Conservation (phyloP, 768 basidiomycete species). For the Suillus luteus region DNA sequence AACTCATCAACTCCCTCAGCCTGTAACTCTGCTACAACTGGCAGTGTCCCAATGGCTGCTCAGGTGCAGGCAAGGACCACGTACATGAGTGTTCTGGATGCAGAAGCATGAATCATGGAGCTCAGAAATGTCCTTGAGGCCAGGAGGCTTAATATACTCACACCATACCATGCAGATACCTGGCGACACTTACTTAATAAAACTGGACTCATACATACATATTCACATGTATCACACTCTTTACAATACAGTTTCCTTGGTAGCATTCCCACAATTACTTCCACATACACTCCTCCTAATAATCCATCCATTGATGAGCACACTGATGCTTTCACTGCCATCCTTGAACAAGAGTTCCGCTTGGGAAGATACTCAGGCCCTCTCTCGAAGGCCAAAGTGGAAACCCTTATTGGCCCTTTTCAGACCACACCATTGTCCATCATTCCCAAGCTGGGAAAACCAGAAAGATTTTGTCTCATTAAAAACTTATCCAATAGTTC, state of each 20-base stretch:
- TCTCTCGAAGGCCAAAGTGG: neutral
- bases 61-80: neutral
- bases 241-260: neutral
- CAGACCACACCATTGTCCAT: slow-evolving; percentile 23
- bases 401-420: slow-evolving; percentile 23
- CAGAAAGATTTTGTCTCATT: slow-evolving; percentile 34
- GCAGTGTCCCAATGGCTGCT: neutral
- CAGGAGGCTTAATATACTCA: neutral
- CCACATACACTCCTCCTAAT: no score
- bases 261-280: neutral
- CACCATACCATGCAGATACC: neutral
- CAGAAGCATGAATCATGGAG: slow-evolving; percentile 19
- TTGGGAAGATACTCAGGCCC: neutral
- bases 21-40: neutral
- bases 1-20: rapidly evolving
- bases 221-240: neutral
- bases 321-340: neutral
- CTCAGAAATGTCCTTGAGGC: slow-evolving; percentile 11
- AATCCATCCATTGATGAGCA: neutral
- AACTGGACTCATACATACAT: neutral
- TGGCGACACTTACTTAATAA: neutral
- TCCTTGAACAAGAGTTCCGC: neutral
- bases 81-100: slow-evolving; percentile 46
- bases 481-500: slow-evolving; percentile 36
- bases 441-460: slow-evolving; percentile 38